Base-by-base conservation (phyloP, 768 basidiomycete genomes). In the Podaxis sp. region DNA sequence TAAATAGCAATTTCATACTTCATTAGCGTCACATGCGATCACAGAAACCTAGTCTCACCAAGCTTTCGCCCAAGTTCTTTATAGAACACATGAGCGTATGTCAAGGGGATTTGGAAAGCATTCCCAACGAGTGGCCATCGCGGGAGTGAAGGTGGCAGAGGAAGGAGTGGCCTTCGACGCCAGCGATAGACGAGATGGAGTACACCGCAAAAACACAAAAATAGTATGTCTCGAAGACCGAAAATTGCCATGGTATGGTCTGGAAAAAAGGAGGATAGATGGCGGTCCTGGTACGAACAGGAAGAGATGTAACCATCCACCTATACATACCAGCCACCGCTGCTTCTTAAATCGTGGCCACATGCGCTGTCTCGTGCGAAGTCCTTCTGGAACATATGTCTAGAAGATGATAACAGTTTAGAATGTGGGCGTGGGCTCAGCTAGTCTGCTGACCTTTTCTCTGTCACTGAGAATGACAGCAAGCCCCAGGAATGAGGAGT, bases 51-150 rank as follows among this genome's bases (percentile, higher is more conserved):
- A 9, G 30, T 17, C 61, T 30, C 19, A 67, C 66, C 66, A 15
- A 64, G 64, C 52, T 52, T 60, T 36, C 61, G 19, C 22, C 53
- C 64, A 52, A 64, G 62, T 3, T 64, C 57, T 11, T 64, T 48
- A 38, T 64, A 59, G 13, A 52, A 48, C 38, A 64, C 24, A 49
- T 64, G 63, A 0, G 28, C 60, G 38, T 61, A 53, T 3, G 36
- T 57, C 57, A 63, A 42, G 2, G 66, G 57, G 33, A 66, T 61
- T 36, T 56, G 39, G 55, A 66, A 55, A 6, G 61, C 66, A 36
- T 59, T 66, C 8, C 66, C 66, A 40, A 67, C 53, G 24, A 67
- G 22, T 15, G 66, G 66, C 39, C 64, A 61, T 9, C 57, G 51
- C 2, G 17, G 38, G 7, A 61, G 63, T 3, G 63, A 57, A 12